Evolutionary conservation across 768 basidiomycete species (phyloP), one percentile per base, ranked within the genome.

Genomic region (Mycena floridula): DNA sequence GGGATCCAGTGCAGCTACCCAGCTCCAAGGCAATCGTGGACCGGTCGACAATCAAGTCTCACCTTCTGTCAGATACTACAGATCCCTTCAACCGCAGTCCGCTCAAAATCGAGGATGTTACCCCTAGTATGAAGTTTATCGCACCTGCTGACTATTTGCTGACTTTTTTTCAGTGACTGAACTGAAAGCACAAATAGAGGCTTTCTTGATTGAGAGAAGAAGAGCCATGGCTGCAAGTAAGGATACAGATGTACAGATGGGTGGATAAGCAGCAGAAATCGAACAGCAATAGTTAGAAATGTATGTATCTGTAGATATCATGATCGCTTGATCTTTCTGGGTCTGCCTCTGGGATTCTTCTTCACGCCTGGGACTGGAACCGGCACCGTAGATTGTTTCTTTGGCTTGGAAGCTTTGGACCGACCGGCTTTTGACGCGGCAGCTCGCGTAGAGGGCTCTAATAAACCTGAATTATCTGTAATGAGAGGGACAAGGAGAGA

Each of bases 41-140:
- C 61, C 80, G 89, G 20, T 73, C 86, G 2, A 97, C 94, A 2
- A 98, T 99, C 70, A 95, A 95, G 56, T 87, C 92, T 1, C 93
- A 96, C 61, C 67, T 97, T 26, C 69, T 99, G 16, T 95, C 92
- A 0, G 94, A 96, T 55, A 65, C 82, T 15, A 89, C 81, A 43
- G 96, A 99, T 63, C 96, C 96, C 1, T 99, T 98, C 77, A 99
- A 97, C 63, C 84, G 96, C 23, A 68, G 73, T 25, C 90, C 95
- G 2, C 69, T 96, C 22, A 62, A 69, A 8, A 79, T 93, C 50
- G 86, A 85, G 44, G 87, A 94, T 9, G 83, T 94, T 12, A 59
- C 82, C 46, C 78, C 89, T 22, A 65, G 93, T 91, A 54, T 52
- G 81, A 65, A 4, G 18, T 30, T 16, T 23, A 16, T 16, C 51